phyloP scores from a whole-genome alignment of 2,329 filamentous ascomycete species.

The Claviceps maximensis region DNA sequence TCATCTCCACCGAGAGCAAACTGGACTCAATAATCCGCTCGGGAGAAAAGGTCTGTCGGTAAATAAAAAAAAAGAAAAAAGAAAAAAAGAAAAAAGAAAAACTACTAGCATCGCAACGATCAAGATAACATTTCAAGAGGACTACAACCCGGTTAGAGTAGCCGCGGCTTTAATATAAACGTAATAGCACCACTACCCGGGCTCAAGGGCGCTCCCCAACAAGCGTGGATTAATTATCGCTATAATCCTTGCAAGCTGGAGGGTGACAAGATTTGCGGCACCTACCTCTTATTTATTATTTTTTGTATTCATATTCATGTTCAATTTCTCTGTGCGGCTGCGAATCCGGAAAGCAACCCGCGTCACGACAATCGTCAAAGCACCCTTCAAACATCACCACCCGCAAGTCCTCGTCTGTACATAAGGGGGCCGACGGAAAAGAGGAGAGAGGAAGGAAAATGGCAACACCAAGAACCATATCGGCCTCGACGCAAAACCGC shows the following conservation, averaged over 20 bases:
- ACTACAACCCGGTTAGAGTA: background rate
- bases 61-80: background rate
- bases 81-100: background rate
- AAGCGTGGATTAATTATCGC: background rate
- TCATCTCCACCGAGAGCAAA: background rate
- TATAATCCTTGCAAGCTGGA: background rate
- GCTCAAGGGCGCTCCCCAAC: background rate
- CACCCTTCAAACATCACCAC: no score
- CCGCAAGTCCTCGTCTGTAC: no score
- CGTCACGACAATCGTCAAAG: no score
- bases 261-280: background rate
- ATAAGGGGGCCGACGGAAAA: background rate
- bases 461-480: conserved; percentile 1
- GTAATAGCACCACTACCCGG: background rate
- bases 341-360: background rate
- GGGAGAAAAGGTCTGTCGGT: background rate
- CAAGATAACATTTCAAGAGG: background rate
- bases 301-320: background rate
- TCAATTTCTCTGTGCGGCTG: background rate
- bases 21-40: background rate
- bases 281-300: background rate
- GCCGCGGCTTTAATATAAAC: background rate
- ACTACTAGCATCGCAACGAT: background rate
- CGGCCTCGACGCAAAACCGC: conserved; percentile 13
- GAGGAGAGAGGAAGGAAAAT: background rate